Percentiles rank a stretch among this genome's conserved stretches.
These are phyloP conservation scores for Fomitiporia mediterranea DNA, from an alignment of 1,284 basidiomycete species.

Conservation along the genomic window DNA sequence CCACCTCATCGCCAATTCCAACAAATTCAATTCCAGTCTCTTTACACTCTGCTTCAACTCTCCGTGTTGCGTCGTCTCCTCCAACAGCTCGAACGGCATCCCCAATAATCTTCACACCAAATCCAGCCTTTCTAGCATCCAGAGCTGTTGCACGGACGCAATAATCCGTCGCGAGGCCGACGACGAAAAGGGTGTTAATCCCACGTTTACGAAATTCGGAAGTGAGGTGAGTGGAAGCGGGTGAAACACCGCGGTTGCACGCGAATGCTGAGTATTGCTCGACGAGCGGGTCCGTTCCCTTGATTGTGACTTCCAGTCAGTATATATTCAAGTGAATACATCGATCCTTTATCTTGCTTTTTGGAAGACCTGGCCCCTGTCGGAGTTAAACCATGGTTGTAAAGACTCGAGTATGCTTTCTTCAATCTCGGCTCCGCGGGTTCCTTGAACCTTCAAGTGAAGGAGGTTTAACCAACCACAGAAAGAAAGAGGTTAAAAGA, in stretches of 20 bases:
- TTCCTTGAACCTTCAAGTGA: constrained; percentile 10
- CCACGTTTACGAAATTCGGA: constrained; percentile 10
- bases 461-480: neutral
- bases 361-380: constrained; percentile 16
- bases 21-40: constrained; percentile 7
- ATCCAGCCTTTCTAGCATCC: constrained; percentile 15
- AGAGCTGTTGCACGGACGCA: constrained; percentile 21
- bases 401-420: constrained; percentile 10
- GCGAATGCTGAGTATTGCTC: constrained; percentile 22
- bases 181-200: constrained; percentile 17
- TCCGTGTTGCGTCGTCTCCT: constrained; percentile 10
- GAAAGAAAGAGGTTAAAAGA: neutral
- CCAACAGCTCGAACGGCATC: constrained; percentile 18
- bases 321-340: no score
- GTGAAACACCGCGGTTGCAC: neutral
- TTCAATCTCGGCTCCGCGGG: constrained; percentile 19
- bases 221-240: neutral
- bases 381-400: constrained; percentile 13
- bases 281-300: constrained; percentile 16
- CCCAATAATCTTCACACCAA: constrained; percentile 10
- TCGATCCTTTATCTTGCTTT: constrained; percentile 18
- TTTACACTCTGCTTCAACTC: neutral
- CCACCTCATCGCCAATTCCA: no score
- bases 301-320: no score
- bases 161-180: constrained; percentile 22